Base-by-base conservation (phyloP, 1,284 basidiomycete genomes). In the Chiua sp. region DNA sequence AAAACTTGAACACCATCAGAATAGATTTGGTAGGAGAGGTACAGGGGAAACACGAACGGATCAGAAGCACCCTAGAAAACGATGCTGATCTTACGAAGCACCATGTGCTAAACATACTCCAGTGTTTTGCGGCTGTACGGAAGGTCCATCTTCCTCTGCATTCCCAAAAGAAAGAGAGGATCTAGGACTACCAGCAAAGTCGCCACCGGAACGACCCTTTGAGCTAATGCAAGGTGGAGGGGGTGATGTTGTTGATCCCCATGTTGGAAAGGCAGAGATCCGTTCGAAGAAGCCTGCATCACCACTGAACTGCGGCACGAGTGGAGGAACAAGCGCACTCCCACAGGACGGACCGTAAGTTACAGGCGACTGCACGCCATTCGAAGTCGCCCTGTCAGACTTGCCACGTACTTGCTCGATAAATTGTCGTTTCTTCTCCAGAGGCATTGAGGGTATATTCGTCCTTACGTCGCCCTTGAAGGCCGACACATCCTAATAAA, bases 91-190 rank as follows among this genome's bases (percentile, higher is more conserved):
- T 63, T 72, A 23, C 56, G 58, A 26, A 75, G 61, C 87, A 92
- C 88, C 87, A 93, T 66, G 82, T 87, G 59, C 83, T 82, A 86
- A 91, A 93, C 32, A 91, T 74, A 16, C 90, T 83, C 20, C 91
- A 1, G 91, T 93, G 16, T 68, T 80, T 68, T 93, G 91, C 20
- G 86, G 80, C 55, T 88, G 85, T 7, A 93, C 32, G 32, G 32
- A 10, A 10, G 2, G 7, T 12, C 7, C 32, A 32, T 32, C 32
- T 32, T 32, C 32, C 63, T 4, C 77, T 7, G 65, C 55, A 50
- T 72, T 79, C 55, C 77, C 74, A 15, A 71, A 50, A 30, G 59
- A 55, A 47, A 47, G 4, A n/a, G 61, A 70, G 7, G 55, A 65
- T 55, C 62, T 51, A 47, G 60, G 22, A 39, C 61, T 66, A 8